Percentiles rank a stretch among this genome's conserved stretches.
phyloP scores from a whole-genome alignment of 768 basidiomycete species.

The Pulveroboletus sp. region DNA sequence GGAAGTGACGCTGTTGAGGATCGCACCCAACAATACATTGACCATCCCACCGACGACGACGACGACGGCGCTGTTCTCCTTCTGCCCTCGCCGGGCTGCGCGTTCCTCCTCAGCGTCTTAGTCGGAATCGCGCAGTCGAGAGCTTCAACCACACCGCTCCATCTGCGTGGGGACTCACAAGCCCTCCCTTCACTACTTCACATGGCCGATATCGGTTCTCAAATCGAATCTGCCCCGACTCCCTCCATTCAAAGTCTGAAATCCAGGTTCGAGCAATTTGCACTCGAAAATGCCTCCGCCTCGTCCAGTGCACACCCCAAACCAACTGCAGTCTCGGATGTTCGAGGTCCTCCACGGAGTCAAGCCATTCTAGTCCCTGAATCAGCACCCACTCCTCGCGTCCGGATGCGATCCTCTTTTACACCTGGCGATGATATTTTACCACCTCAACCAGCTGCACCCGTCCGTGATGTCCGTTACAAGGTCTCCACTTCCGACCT shows the following conservation, averaged over 20 bases:
- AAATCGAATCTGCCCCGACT: conserved; percentile 49
- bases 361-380: conserved; percentile 24
- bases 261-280: conserved; percentile 67
- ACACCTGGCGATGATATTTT: conserved; percentile 12
- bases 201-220: conserved; percentile 18
- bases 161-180: neutral
- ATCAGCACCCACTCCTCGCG: conserved; percentile 35
- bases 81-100: neutral
- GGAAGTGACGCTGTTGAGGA: conserved; percentile 9
- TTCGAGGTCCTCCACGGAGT: conserved; percentile 6
- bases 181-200: neutral
- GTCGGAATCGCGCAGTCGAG: neutral
- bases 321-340: neutral
- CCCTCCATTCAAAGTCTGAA: conserved; percentile 66
- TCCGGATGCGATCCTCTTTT: conserved; percentile 36
- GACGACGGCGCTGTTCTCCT: conserved; percentile 5
- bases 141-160: neutral
- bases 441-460: conserved; percentile 20
- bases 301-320: neutral
- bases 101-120: too few species aligned
- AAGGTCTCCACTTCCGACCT: conserved; percentile 55
- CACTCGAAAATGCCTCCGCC: conserved; percentile 34
- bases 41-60: conserved; percentile 3
- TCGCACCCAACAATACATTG: neutral
- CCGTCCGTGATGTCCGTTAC: conserved; percentile 36